Evolutionary conservation across 306 rosid species (phyloP).

Genomic region (Corylus heterophylla): DNA sequence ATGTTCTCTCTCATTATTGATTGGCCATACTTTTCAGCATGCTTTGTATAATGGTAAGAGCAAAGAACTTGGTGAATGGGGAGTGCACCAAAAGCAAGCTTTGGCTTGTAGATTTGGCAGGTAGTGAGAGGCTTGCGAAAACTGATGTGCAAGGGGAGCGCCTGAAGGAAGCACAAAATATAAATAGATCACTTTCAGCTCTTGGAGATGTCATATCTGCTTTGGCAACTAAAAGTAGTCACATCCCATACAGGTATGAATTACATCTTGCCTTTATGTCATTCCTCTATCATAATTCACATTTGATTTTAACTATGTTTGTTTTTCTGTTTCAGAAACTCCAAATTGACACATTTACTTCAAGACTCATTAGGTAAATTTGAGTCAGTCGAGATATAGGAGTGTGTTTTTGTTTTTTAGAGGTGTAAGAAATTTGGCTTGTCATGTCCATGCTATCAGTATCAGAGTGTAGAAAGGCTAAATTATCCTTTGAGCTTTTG

Average conservation of each 20-base stretch:
- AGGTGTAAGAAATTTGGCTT: neutral
- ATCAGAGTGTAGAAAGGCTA: neutral
- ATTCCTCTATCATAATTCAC: slow-evolving; percentile 10
- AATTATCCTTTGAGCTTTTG: neutral
- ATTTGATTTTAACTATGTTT: slow-evolving; percentile 16
- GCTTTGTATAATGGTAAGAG: slow-evolving; percentile 71
- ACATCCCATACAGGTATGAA: slow-evolving; percentile 79
- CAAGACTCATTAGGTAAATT: slow-evolving; percentile 86
- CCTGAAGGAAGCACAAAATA: slow-evolving; percentile 85
- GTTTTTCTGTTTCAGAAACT: slow-evolving; percentile 64
- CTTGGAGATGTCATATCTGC: slow-evolving; percentile 87
- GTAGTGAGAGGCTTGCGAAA: slow-evolving; percentile 91
- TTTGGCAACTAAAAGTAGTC: slow-evolving; percentile 81
- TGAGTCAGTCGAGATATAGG: slow-evolving; percentile 4
- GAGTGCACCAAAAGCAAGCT: slow-evolving; percentile 89
- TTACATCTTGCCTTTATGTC: slow-evolving; percentile 16
- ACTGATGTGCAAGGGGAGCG: slow-evolving; percentile 84
- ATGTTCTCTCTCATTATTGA: slow-evolving; percentile 2
- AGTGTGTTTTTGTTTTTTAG: slow-evolving; percentile 13
- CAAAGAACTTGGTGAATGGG: slow-evolving; percentile 73
- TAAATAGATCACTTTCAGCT: slow-evolving; percentile 87
- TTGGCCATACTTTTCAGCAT: slow-evolving; percentile 49
- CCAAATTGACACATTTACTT: slow-evolving; percentile 88
- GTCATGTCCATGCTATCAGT: neutral
- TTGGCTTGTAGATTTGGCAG: slow-evolving; percentile 93